Evolutionary conservation across 306 rosid species (phyloP), one percentile per base, ranked within the genome.

Genomic region (Medicago arabica): DNA sequence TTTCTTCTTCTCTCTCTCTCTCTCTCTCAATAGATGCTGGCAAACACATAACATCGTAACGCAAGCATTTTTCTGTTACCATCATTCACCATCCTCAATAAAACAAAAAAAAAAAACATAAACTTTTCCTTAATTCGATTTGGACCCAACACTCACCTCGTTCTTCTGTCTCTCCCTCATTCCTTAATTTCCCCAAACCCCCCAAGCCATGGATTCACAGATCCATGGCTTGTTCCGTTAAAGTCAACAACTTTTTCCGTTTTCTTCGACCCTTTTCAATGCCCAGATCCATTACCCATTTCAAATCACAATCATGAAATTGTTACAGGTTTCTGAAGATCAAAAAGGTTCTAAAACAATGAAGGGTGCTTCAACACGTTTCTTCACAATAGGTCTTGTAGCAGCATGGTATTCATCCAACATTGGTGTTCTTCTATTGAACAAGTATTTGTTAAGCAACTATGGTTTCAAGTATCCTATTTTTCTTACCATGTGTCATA

Each of bases 401-500:
- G 73, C 92, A 4, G 61, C 98, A 2, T 92, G 99, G 99, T 96
- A 96, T 87, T 87, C 96, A 1, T 96, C 99, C 84, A 96, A 96
- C 93, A 96, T 96, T 90, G 99, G 99, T n/a, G 99, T 96, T 9
- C 84, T 96, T 15, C 72, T 96, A 60, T 87, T 96, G 75, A 96
- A 96, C 87, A 96, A 96, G 89, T 96, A 96, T 85, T 84, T 96
- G 87, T 88, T 96, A 11, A 92, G 98, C 88, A 92, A 92, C 87
- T 92, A 96, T 54, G 99, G 99, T 0, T 92, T 95, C 91, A 95
- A 92, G 86, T 95, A 95, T 85, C 98, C 98, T 81, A 96, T 96
- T 88, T 96, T 96, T 88, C 90, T 96, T 40, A 96, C 99, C 91
- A 96, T 96, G 99, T 95, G 99, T 74, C 99, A 95, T 76, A 95